phyloP scores from a whole-genome alignment of 176 grass and related monocot genomes.

The Musa acuminata region DNA sequence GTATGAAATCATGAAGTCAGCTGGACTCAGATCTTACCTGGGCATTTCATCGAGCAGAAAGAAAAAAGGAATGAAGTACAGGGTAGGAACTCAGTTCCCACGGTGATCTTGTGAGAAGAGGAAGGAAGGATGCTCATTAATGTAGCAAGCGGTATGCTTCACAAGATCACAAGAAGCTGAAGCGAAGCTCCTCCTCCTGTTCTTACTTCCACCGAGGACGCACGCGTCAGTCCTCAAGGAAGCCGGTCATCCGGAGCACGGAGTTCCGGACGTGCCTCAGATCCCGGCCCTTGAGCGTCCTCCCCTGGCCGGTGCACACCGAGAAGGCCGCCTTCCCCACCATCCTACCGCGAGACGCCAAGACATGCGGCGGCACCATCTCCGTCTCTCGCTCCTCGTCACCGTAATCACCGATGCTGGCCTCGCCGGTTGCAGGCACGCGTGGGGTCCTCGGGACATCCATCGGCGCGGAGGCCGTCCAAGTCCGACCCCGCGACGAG shows the following conservation, averaged over 20 bases:
- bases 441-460: background rate
- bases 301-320: slow-evolving; percentile 50
- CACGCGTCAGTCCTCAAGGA: slow-evolving; percentile 50
- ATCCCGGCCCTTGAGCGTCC: slow-evolving; percentile 49
- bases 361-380: slow-evolving; percentile 58
- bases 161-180: no score
- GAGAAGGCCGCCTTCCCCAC: slow-evolving; percentile 25
- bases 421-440: background rate
- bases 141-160: no score
- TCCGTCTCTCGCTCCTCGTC: slow-evolving; percentile 6
- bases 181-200: no score
- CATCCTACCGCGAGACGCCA: slow-evolving; percentile 32
- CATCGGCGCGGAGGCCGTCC: background rate
- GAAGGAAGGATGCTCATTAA: no score
- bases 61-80: no score
- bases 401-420: background rate
- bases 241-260: slow-evolving; percentile 69
- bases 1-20: no score
- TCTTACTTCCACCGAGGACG: no score
- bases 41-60: no score
- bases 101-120: no score
- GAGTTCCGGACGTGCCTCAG: slow-evolving; percentile 44
- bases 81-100: no score
- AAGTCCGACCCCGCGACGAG: background rate
- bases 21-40: no score